phyloP scores from a whole-genome alignment of 2,329 filamentous ascomycete species.

The Pseudogymnoascus sp. region DNA sequence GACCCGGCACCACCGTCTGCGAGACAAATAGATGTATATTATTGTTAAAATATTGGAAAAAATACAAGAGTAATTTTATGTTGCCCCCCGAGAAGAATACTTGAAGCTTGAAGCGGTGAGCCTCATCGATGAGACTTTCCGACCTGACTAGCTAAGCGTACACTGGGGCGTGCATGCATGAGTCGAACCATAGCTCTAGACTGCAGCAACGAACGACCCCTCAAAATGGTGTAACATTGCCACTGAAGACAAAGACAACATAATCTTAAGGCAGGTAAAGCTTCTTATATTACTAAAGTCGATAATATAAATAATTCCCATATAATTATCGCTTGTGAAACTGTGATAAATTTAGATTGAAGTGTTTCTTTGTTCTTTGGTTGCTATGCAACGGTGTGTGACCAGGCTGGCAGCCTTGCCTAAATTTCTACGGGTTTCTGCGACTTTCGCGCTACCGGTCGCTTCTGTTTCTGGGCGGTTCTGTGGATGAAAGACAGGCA shows the following conservation, averaged over 20 bases:
- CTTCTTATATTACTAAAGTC: not conserved
- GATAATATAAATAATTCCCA: not conserved
- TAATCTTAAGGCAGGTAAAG: not conserved
- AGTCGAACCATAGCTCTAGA: not conserved
- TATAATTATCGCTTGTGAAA: not conserved
- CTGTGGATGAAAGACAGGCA: constrained; percentile 4
- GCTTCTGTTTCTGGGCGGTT: constrained; percentile 10
- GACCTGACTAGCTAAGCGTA: not conserved
- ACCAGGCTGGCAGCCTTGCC: constrained; percentile 8
- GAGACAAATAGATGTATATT: not conserved
- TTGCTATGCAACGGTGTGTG: constrained; percentile 9
- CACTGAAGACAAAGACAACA: not conserved
- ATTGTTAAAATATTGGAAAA: not conserved
- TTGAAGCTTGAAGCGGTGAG: constrained; percentile 3
- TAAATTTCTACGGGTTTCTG: constrained; percentile 10
- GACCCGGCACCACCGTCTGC: not conserved
- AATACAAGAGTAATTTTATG: not conserved
- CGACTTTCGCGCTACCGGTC: constrained; percentile 10
- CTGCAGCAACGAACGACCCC: not conserved
- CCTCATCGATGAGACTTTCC: not conserved
- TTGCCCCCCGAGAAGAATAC: not conserved
- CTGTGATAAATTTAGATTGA: not conserved
- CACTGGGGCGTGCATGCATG: not conserved
- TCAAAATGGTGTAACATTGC: not conserved
- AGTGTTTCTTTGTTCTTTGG: constrained; percentile 1